phyloP scores from a whole-genome alignment of 345 rosid species.

The Noccaea bulbosa region DNA sequence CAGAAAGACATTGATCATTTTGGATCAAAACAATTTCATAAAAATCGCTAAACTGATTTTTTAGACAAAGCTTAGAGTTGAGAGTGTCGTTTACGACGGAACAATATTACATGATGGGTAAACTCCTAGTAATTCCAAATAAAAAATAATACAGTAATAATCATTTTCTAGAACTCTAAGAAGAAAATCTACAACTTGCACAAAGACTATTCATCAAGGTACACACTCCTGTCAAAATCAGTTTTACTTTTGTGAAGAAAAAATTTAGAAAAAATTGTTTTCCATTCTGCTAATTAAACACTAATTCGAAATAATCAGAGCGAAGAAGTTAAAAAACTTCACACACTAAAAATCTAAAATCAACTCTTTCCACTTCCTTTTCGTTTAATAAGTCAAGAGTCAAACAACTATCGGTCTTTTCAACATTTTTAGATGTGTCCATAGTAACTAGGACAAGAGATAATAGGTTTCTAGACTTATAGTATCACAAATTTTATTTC shows the following conservation, averaged over 20 bases:
- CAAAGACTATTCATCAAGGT: neutral
- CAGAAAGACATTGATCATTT: neutral
- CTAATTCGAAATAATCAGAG: neutral
- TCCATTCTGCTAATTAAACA: neutral
- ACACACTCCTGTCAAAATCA: neutral
- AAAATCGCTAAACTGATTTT: neutral
- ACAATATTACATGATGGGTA: too few species aligned
- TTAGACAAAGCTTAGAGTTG: neutral
- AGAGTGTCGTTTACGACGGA: too few species aligned
- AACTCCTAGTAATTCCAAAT: too few species aligned
- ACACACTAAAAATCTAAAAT: neutral
- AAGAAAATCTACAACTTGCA: neutral
- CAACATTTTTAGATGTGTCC: neutral
- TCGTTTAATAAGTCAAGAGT: conserved; percentile 18
- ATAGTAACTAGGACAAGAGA: neutral
- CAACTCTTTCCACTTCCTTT: conserved; percentile 10
- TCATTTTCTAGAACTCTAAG: neutral
- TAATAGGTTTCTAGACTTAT: neutral
- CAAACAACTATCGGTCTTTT: conserved; percentile 10
- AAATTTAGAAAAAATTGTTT: neutral
- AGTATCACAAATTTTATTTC: neutral
- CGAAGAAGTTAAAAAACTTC: conserved; percentile 19
- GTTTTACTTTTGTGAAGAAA: neutral
- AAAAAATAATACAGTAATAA: neutral
- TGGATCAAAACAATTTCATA: neutral